These are phyloP conservation scores for Suhomyces choctaworum DNA, from an alignment of 1,139 yeast species.

Conservation along the genomic window DNA sequence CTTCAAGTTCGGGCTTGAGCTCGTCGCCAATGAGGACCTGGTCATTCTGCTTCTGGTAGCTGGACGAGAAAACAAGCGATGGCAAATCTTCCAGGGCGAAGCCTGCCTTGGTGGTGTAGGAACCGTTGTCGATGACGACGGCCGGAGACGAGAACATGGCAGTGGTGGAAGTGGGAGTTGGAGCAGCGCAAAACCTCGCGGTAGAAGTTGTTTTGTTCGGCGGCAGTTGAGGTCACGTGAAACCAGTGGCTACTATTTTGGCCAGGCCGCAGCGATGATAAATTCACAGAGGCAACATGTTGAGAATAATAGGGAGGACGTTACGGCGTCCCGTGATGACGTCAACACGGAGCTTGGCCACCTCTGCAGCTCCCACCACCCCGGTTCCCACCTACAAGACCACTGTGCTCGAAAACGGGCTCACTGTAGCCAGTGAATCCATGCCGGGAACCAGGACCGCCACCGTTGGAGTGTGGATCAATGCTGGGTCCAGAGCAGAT, in stretches of 20 bases:
- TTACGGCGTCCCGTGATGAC: too few relatives aligned
- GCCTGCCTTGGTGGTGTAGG: conserved; percentile 67
- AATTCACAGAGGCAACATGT: neutral
- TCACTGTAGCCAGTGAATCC: conserved; percentile 88
- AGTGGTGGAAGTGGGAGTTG: conserved; percentile 5
- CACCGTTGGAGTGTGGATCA: conserved; percentile 96
- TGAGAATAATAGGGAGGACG: neutral
- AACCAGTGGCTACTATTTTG: too few relatives aligned
- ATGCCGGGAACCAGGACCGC: conserved; percentile 92
- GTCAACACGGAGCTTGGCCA: conserved; percentile 11
- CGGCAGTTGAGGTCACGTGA: neutral
- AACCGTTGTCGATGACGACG: conserved; percentile 70
- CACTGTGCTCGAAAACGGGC: conserved; percentile 74
- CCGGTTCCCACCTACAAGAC: conserved; percentile 34
- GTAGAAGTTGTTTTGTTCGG: neutral
- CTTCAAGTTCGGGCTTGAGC: conserved; percentile 49
- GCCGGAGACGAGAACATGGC: conserved; percentile 44
- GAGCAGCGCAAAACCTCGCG: conserved; percentile 3
- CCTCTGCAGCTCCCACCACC: conserved; percentile 10
- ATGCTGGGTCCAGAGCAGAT: conserved; percentile 98
- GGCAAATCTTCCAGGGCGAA: conserved; percentile 69
- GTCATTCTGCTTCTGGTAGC: conserved; percentile 44
- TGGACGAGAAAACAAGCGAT: conserved; percentile 55
- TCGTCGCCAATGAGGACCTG: conserved; percentile 48
- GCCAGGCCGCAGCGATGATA: too few relatives aligned